A percentile compares a stretch with the other conserved stretches of the same genome.
phyloP scores from a whole-genome alignment of 805 yeast genomes.

The Metschnikowia chrysomelidarum region DNA sequence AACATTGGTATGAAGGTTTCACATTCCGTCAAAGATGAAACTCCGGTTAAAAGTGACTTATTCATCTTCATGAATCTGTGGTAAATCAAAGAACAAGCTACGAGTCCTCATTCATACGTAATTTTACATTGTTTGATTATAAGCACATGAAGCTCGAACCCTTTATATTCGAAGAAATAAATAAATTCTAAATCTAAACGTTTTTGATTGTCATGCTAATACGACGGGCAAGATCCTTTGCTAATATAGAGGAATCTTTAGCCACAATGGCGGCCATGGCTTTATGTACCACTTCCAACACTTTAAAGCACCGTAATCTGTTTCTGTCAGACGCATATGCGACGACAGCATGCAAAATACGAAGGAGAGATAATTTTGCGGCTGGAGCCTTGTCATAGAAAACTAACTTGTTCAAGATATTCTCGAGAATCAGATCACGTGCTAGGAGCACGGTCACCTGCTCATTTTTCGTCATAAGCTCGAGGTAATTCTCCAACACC shows the following conservation, averaged over 20 bases:
- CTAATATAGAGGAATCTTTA: conserved; percentile 33
- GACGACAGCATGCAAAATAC: conserved; percentile 12
- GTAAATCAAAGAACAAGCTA: too few relatives aligned
- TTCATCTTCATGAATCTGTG: too few relatives aligned
- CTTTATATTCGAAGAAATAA: too few relatives aligned
- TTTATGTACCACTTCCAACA: not conserved
- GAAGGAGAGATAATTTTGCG: conserved; percentile 34
- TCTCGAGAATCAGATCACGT: conserved; percentile 25
- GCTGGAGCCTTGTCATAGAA: conserved; percentile 33
- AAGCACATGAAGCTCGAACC: too few relatives aligned
- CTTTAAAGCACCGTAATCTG: not conserved
- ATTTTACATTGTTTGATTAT: too few relatives aligned
- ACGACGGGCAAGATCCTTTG: conserved; percentile 32
- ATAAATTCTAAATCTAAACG: too few relatives aligned
- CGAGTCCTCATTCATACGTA: too few relatives aligned
- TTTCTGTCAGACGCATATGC: conserved; percentile 1
- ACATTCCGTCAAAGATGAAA: too few relatives aligned
- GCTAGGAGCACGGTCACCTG: conserved; percentile 25
- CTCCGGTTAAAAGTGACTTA: too few relatives aligned
- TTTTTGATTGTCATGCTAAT: conserved; percentile 5
- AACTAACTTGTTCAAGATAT: conserved; percentile 30
- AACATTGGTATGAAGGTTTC: too few relatives aligned
- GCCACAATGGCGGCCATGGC: conserved; percentile 13
- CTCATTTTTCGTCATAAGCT: conserved; percentile 26
- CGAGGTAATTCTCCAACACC: conserved; percentile 40